phyloP scores from a whole-genome alignment of 495 filamentous ascomycete genomes.

The Sordaria brevicollis region DNA sequence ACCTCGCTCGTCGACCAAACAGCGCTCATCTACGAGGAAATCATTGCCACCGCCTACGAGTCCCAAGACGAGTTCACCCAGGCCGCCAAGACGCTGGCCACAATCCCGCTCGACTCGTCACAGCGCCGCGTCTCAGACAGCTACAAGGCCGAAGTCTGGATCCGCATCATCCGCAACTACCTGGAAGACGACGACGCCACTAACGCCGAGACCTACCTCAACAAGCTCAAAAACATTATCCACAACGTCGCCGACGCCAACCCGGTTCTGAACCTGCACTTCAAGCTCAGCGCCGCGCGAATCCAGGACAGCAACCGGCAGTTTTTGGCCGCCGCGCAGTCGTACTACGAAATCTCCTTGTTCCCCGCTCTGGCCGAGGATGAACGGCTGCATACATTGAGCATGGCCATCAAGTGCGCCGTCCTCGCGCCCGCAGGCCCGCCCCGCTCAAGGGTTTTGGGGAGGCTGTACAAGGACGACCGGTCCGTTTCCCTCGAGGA shows the following conservation, averaged over 20 bases:
- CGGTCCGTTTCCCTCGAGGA: conserved; percentile 65
- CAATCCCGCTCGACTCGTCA: conserved; percentile 77
- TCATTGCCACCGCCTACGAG: conserved; percentile 78
- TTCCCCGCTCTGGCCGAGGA: conserved; percentile 68
- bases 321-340: conserved; percentile 81
- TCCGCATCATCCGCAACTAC: conserved; percentile 89
- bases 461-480: conserved; percentile 88
- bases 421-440: conserved; percentile 89
- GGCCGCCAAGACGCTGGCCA: conserved; percentile 67
- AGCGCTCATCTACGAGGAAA: conserved; percentile 60
- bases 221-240: conserved; percentile 85
- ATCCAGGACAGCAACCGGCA: conserved; percentile 83
- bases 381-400: conserved; percentile 69
- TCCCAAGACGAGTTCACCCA: conserved; percentile 65
- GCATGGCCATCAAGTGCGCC: conserved; percentile 87
- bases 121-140: conserved; percentile 72
- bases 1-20: conserved; percentile 75
- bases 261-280: conserved; percentile 64
- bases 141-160: conserved; percentile 73
- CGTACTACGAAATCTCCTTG: conserved; percentile 79
- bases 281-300: conserved; percentile 82
- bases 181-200: conserved; percentile 91
- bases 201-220: conserved; percentile 73
- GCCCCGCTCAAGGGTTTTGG: conserved; percentile 64
- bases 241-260: conserved; percentile 63